Conservation (phyloP, 2,329 filamentous ascomycete genomes). For the Rachicladosporium sp. region DNA sequence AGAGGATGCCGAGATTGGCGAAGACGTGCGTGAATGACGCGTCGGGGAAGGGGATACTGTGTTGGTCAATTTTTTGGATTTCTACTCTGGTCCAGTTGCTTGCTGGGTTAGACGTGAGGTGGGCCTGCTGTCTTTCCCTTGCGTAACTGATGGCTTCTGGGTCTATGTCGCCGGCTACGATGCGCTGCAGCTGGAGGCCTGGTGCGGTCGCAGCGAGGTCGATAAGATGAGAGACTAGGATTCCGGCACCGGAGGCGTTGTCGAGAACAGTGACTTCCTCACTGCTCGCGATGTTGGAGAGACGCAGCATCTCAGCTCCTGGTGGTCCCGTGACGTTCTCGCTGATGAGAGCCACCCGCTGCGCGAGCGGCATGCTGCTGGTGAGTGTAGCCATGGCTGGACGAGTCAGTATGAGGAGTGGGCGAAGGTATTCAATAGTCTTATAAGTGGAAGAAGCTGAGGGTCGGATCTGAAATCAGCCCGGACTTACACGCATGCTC, state of each 20-base stretch:
- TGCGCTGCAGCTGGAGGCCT: conserved; percentile 1
- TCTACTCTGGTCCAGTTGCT: conserved; percentile 5
- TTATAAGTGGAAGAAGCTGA: too few relatives aligned
- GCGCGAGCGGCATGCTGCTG: conserved; percentile 1
- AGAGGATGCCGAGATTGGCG: conserved; percentile 11
- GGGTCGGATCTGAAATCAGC: too few relatives aligned
- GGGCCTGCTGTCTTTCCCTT: background rate
- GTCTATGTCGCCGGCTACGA: conserved; percentile 9
- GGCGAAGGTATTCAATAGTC: too few relatives aligned
- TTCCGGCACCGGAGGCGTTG: conserved; percentile 9
- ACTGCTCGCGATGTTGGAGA: conserved; percentile 1
- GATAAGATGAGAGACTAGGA: conserved; percentile 6
- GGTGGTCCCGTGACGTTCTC: conserved; percentile 9
- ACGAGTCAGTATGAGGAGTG: too few relatives aligned
- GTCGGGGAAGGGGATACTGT: conserved; percentile 3
- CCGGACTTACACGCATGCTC: too few relatives aligned
- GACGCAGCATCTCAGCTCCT: conserved; percentile 6
- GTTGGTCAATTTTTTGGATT: conserved; percentile 6
- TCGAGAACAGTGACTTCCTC: conserved; percentile 5
- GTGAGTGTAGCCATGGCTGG: background rate
- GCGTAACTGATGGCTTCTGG: conserved; percentile 5
- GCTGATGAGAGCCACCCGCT: conserved; percentile 5
- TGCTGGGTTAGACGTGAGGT: background rate
- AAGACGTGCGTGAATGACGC: conserved; percentile 8
- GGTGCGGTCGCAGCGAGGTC: background rate